Percentiles rank a stretch among this genome's conserved stretches.
phyloP scores from a whole-genome alignment of 441 rosid genomes.

The Cnidoscolus chayamansa region DNA sequence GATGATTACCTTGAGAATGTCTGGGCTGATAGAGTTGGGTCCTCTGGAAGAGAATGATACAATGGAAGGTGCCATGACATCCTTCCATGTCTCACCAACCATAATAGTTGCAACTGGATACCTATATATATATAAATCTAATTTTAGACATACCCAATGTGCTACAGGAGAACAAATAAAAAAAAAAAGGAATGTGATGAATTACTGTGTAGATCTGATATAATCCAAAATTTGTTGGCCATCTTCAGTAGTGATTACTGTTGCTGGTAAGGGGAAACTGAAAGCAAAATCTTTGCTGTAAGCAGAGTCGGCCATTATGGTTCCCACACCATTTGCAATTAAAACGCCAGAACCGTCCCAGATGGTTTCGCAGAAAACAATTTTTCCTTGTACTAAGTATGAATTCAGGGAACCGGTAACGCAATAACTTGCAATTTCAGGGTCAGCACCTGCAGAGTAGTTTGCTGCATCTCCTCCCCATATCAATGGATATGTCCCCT shows the following conservation, averaged over 20 bases:
- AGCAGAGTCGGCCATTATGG: conserved; percentile 30
- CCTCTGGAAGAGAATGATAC: conserved; percentile 80
- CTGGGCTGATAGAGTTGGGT: conserved; percentile 55
- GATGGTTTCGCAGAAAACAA: conserved; percentile 49
- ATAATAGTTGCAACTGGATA: conserved; percentile 67
- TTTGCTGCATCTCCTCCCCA: conserved; percentile 54
- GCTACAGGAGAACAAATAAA: no score
- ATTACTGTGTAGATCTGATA: conserved; percentile 63
- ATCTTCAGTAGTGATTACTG: conserved; percentile 47
- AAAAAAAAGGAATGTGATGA: background rate
- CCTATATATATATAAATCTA: conserved; percentile 29
- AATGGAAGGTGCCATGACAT: conserved; percentile 54
- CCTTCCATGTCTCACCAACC: conserved; percentile 39
- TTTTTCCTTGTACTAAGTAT: conserved; percentile 44
- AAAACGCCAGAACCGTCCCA: conserved; percentile 26
- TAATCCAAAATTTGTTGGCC: conserved; percentile 45
- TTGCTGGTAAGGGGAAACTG: conserved; percentile 42
- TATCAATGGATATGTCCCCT: conserved; percentile 36
- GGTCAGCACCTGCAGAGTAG: conserved; percentile 31
- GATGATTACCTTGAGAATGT: conserved; percentile 60
- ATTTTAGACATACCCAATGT: no score
- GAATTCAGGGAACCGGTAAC: conserved; percentile 28
- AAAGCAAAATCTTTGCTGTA: conserved; percentile 29
- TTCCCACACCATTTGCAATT: conserved; percentile 30
- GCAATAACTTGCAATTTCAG: conserved; percentile 34